Percentiles rank a stretch among this genome's conserved stretches.
phyloP scores from a whole-genome alignment of 2,329 filamentous ascomycete genomes.

The Penicillium sp. region DNA sequence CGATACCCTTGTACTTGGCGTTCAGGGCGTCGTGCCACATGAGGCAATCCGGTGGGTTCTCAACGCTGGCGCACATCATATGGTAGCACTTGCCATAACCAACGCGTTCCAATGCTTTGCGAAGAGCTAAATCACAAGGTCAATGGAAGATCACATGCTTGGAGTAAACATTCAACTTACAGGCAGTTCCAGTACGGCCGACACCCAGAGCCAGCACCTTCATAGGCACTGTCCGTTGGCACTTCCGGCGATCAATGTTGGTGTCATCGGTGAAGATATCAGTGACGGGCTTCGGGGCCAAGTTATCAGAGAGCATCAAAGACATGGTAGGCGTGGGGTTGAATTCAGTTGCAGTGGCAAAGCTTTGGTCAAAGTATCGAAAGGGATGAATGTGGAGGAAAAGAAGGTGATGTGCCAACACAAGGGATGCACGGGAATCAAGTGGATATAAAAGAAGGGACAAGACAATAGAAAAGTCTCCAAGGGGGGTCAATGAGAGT shows the following conservation, averaged over 20 bases:
- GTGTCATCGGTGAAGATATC: constrained; percentile 57
- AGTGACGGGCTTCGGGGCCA: constrained; percentile 39
- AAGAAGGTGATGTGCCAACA: constrained; percentile 6
- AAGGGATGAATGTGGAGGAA: constrained; percentile 5
- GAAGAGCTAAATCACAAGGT: constrained; percentile 54
- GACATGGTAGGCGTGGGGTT: constrained; percentile 25
- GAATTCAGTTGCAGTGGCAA: constrained; percentile 6
- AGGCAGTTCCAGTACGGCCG: constrained; percentile 65
- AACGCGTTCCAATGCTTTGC: constrained; percentile 59
- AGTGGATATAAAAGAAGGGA: constrained; percentile 18
- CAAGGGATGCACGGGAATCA: constrained; percentile 5
- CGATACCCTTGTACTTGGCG: constrained; percentile 57
- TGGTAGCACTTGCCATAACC: constrained; percentile 66
- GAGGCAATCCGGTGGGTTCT: constrained; percentile 61
- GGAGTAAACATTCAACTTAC: no score
- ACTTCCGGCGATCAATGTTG: constrained; percentile 61
- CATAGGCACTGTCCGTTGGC: constrained; percentile 64
- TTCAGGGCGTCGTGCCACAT: constrained; percentile 65
- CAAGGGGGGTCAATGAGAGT: constrained; percentile 14
- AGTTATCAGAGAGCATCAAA: constrained; percentile 33
- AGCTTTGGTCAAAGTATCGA: no score
- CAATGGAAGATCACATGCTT: no score
- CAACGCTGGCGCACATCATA: constrained; percentile 65
- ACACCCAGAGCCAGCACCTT: constrained; percentile 64
- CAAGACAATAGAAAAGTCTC: constrained; percentile 21